Percentiles rank a stretch among this genome's conserved stretches.
Evolutionary conservation across 352 stramenopile species (phyloP).

Genomic region (Phytophthora chlamydospora): DNA sequence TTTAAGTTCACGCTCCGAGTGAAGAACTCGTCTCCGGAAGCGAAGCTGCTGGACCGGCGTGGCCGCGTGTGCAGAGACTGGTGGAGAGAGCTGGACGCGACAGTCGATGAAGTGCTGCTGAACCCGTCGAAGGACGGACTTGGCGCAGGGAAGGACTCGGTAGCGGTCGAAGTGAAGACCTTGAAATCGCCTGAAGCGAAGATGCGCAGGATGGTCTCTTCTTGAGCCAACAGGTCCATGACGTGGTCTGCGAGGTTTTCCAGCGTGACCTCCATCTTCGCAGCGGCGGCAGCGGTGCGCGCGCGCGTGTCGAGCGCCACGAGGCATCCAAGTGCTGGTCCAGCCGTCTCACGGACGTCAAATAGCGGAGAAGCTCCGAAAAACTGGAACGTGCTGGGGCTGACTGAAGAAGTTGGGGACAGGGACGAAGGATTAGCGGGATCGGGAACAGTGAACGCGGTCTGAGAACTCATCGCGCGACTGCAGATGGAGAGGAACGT

Average conservation of each 20-base stretch:
- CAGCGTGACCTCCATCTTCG: conserved; percentile 62
- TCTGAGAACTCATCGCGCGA: conserved; percentile 46
- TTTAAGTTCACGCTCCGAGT: conserved; percentile 20
- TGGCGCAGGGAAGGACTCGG: conserved; percentile 21
- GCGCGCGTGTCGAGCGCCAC: conserved; percentile 61
- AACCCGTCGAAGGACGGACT: conserved; percentile 41
- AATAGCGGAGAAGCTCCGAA: conserved; percentile 64
- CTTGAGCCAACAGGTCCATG: conserved; percentile 61
- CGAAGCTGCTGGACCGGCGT: conserved; percentile 48
- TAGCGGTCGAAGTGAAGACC: conserved; percentile 49
- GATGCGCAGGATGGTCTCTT: conserved; percentile 64
- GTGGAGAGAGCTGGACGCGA: conserved; percentile 18
- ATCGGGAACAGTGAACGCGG: conserved; percentile 55
- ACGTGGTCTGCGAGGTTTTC: conserved; percentile 68
- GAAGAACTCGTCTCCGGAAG: conserved; percentile 45
- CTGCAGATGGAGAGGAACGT: conserved; percentile 69
- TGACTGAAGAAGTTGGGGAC: conserved; percentile 1
- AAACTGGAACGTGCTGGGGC: conserved; percentile 59
- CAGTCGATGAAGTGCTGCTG: conserved; percentile 35
- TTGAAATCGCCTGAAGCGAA: conserved; percentile 72
- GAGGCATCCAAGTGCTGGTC: conserved; percentile 58
- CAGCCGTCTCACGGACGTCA: conserved; percentile 35
- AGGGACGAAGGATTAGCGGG: conserved; percentile 25
- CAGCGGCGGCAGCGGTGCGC: conserved; percentile 37
- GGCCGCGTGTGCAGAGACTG: conserved; percentile 27